Conservation (phyloP, 257 asterid species). For the Cordia subcordata region DNA sequence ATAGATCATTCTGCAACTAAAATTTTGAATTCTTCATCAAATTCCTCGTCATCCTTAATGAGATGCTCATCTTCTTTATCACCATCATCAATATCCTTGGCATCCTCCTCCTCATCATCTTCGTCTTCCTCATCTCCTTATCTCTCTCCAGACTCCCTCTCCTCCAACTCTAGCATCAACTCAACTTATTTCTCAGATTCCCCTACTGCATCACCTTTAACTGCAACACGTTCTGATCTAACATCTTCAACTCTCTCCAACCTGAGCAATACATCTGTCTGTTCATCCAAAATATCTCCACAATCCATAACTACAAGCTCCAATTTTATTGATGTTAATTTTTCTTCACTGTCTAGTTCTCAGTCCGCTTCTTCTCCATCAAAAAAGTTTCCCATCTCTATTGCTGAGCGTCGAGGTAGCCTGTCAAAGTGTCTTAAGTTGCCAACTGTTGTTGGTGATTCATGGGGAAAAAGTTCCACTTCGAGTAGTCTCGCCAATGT, state of each 20-base stretch:
- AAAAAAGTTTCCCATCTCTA: slow-evolving; percentile 32
- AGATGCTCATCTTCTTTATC: slow-evolving; percentile 21
- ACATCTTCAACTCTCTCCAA: slow-evolving; percentile 27
- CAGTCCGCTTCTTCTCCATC: slow-evolving; percentile 21
- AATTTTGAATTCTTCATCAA: slow-evolving; percentile 12
- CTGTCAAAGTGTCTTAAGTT: slow-evolving; percentile 32
- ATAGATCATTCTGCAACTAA: slow-evolving; percentile 17
- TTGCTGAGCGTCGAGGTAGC: slow-evolving; percentile 45
- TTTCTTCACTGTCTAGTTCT: slow-evolving; percentile 33
- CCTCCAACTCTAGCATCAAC: slow-evolving; percentile 36
- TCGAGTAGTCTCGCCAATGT: slow-evolving; percentile 12
- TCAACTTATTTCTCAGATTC: slow-evolving; percentile 35
- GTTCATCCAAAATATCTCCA: slow-evolving; percentile 37
- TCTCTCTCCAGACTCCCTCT: slow-evolving; percentile 45
- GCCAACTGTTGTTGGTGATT: slow-evolving; percentile 25
- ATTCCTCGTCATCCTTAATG: slow-evolving; percentile 21
- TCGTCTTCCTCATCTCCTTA: slow-evolving; percentile 39
- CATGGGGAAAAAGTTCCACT: slow-evolving; percentile 17
- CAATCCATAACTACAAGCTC: slow-evolving; percentile 41
- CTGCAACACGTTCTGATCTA: slow-evolving; percentile 20
- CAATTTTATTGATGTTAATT: slow-evolving; percentile 47
- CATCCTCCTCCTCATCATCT: slow-evolving; percentile 20
- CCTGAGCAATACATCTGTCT: slow-evolving; percentile 22
- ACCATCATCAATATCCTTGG: slow-evolving; percentile 18
- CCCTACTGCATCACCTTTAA: slow-evolving; percentile 37